A percentile compares a stretch with the other conserved stretches of the same genome.
Evolutionary conservation across 139 green algal genomes (phyloP).

Genomic region (Limnomonas spitsbergensis): DNA sequence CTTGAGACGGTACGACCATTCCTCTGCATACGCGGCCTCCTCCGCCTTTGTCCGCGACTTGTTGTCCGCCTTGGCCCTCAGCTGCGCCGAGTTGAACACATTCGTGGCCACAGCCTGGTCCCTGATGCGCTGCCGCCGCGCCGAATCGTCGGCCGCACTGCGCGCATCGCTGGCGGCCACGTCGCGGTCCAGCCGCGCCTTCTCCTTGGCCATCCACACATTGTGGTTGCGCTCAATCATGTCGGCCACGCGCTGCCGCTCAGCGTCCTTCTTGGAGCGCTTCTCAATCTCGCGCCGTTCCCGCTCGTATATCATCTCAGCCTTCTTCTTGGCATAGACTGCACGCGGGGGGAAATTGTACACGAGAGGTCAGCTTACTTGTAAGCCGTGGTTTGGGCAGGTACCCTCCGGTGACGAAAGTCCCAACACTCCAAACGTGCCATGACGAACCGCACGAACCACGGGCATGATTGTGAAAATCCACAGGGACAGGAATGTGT

Average conservation of each 20-base stretch:
- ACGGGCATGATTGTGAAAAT: background rate
- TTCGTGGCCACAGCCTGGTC: background rate
- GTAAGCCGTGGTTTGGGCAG: background rate
- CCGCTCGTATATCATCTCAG: conserved; percentile 40
- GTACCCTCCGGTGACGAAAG: background rate
- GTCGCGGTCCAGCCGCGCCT: conserved; percentile 30
- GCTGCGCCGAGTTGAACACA: background rate
- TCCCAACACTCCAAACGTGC: background rate
- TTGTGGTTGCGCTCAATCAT: conserved; percentile 43
- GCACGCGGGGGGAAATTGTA: conserved; percentile 7
- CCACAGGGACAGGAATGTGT: background rate
- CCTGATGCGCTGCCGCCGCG: conserved; percentile 4
- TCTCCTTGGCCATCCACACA: conserved; percentile 32
- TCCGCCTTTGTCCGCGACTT: conserved; percentile 15
- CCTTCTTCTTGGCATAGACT: conserved; percentile 55
- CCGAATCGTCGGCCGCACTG: background rate
- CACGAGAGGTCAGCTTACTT: background rate
- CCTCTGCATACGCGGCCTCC: conserved; percentile 39
- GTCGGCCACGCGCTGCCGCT: conserved; percentile 40
- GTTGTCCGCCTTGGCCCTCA: background rate
- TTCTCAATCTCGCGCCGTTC: conserved; percentile 43
- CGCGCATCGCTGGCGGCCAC: conserved; percentile 15
- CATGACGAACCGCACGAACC: background rate
- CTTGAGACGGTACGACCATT: conserved; percentile 44
- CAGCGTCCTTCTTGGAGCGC: conserved; percentile 40